Evolutionary conservation across 805 yeast genomes (phyloP), one percentile per base, ranked within the genome.

Genomic region (Candida khao-thaluensis): DNA sequence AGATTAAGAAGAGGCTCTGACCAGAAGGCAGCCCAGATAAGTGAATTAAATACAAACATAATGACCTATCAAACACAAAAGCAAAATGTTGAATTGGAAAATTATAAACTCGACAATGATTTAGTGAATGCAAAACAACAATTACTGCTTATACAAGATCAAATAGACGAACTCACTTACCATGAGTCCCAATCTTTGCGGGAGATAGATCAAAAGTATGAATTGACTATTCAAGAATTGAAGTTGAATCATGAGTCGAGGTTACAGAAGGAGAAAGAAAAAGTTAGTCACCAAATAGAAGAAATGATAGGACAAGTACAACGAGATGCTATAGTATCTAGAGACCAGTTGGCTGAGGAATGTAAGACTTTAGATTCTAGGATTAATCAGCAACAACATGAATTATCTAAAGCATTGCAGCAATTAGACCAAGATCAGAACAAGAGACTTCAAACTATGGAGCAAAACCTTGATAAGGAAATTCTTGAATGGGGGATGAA

Each of bases 41-140:
- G 24, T 33, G 11, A 52, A 42, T 17, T 44, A 16, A 51, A 48
- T 17, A 48, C 51, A 5, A 38, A 49, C 15, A 49, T 59, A 1
- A 50, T 57, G 48, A 57, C 63, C 1, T 31, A 59, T 7, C 62
- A 64, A 40, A 70, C 74, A 0, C 63, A 65, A 37, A 61, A 59
- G 23, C 66, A 65, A 7, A 59, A 59, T 17, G 51, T 60, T 21
- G 74, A 69, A 31, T 46, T 69, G 17, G 65, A 65, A 21, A 60
- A 55, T 35, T 60, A 44, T 47, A 64, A 50, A 41, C 51, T 56
- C 49, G 53, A 54, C 47, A 68, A 61, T 34, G 64, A 60, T 14
- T 47, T 68, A 17, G 59, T 58, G 11, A 64, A 63, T 18, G 55
- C 64, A 36, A 69, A 70, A 12, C 63, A 64, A 24, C 62, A 67